phyloP scores from a whole-genome alignment of 1,284 basidiomycete genomes.

The Cryptococcus wingfieldii region DNA sequence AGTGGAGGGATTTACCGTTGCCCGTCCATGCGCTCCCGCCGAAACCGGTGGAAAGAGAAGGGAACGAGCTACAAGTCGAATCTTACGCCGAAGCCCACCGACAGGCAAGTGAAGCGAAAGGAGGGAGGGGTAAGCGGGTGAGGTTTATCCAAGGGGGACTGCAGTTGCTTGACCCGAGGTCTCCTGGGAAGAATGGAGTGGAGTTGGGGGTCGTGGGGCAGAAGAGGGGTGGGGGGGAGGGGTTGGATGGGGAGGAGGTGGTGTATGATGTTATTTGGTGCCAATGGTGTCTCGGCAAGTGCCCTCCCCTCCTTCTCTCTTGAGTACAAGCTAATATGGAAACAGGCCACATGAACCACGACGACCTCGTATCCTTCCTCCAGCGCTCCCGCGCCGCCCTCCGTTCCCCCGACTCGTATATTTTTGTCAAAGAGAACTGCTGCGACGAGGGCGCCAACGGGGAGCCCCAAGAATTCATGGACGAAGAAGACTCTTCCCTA shows the following conservation, averaged over 20 bases:
- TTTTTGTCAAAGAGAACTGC: constrained; percentile 89
- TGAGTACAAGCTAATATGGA: neutral
- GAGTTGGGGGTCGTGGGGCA: constrained; percentile 39
- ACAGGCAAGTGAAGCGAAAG: constrained; percentile 50
- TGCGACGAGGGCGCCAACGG: constrained; percentile 60
- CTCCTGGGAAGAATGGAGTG: constrained; percentile 47
- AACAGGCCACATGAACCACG: constrained; percentile 66
- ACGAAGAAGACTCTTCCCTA: constrained; percentile 80
- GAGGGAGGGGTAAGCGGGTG: constrained; percentile 62
- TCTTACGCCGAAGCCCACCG: constrained; percentile 21
- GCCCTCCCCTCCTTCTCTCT: neutral
- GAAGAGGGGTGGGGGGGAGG: constrained; percentile 22
- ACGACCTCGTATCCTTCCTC: constrained; percentile 72
- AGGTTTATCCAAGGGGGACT: constrained; percentile 71
- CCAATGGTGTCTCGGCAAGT: constrained; percentile 83
- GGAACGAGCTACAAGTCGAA: constrained; percentile 22
- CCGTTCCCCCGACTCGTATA: constrained; percentile 33
- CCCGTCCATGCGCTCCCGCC: neutral
- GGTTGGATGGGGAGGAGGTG: constrained; percentile 30
- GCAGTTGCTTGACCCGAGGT: constrained; percentile 67
- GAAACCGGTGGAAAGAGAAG: neutral
- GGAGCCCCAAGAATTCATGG: constrained; percentile 58
- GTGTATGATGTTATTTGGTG: constrained; percentile 65
- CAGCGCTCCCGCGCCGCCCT: constrained; percentile 55
- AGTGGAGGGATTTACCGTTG: constrained; percentile 60